Evolutionary conservation across 768 basidiomycete species (phyloP), one percentile per base, ranked within the genome.

Genomic region (Mycena haematopus): DNA sequence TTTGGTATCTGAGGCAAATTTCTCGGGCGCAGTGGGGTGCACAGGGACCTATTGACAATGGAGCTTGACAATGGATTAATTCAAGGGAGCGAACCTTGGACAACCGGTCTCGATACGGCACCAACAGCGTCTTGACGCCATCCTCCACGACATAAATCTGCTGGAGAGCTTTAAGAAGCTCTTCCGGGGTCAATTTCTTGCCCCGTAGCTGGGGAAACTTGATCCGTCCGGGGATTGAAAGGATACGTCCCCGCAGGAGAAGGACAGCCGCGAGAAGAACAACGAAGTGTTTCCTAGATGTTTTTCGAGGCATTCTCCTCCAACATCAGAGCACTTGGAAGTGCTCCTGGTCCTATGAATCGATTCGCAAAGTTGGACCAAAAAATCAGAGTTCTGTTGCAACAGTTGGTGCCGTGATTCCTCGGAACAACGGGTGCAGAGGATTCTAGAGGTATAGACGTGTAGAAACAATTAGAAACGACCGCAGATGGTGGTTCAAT

Each of bases 131-230:
- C 70, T 86, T 86, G 19, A 80, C 80, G 3, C 88, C 89, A 65
- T 85, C 83, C 58, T 84, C 81, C 31, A 84, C 80, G 19, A 84
- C 74, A 69, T 92, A 93, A 27, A 92, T 77, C 67, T 86, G 80
- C 72, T 88, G 85, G 49, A 89, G 68, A 21, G 85, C 81, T 47
- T 77, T 72, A 9, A 75, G 72, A 10, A 86, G 73, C 42, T 86
- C 82, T 44, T 81, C 76, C 27, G 75, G 67, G 6, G 76, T 73
- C 22, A 79, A 58, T 22, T 71, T 74, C 40, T 69, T 65, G 2
- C 69, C 72, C 1, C 72, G 65, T 7, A 79, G 70, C 60, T 70
- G 73, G 14, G 63, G 62, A 14, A 77, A 55, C 14, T 67, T 63
- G 56, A 71, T 64, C 21, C 74, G 70, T 52, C 71, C 74, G 19